Evolutionary conservation across 192 early-diverging fungal genomes (phyloP), one percentile per base, ranked within the genome.

Genomic region (Neocallimastix lanati): DNA sequence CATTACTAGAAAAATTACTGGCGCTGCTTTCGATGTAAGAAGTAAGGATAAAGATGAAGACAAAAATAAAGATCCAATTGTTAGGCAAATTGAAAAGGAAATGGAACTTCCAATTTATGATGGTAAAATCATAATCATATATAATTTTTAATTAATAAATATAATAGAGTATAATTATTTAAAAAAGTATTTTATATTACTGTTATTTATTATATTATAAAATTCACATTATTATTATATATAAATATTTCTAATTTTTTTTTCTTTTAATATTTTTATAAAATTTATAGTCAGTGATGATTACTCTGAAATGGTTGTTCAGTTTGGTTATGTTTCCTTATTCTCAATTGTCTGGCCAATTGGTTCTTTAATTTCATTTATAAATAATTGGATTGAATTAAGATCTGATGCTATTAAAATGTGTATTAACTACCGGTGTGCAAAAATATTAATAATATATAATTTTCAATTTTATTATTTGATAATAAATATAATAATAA

Each of bases 301-400:
- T 83, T 96, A 96, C 82, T 90, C 91, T 36, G 96, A 98, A 83
- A 94, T 98, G 93, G 90, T 92, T 79, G 37, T 38, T 13, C 37
- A 93, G 90, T 98, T 95, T 89, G 95, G 93, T 27, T 92, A 94
- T 81, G 89, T 98, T 15, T 87, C 90, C 27, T 85, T 96, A 79
- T 98, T 98, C 83, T 93, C 92, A 28, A 85, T 91, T 0, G 89
- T 92, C 13, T 97, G 93, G 94, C 93, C 95, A 4, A 86, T 96
- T 80, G 92, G 94, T 3, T 90, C 94, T 12, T 81, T 97, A 58
- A 90, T 90, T 25, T 93, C 92, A 35, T 85, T 96, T 38, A 38
- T 97, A 33, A 97, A 97, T 85, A 97, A 98, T 85, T 95, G 92
- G 89, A 80, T 96, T 35, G 96, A 98, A 87, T 83, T 98, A 78